Percentiles rank a stretch among this genome's conserved stretches.
These are phyloP conservation scores for Saturnispora sekii DNA, from an alignment of 805 yeast species.

Conservation along the genomic window DNA sequence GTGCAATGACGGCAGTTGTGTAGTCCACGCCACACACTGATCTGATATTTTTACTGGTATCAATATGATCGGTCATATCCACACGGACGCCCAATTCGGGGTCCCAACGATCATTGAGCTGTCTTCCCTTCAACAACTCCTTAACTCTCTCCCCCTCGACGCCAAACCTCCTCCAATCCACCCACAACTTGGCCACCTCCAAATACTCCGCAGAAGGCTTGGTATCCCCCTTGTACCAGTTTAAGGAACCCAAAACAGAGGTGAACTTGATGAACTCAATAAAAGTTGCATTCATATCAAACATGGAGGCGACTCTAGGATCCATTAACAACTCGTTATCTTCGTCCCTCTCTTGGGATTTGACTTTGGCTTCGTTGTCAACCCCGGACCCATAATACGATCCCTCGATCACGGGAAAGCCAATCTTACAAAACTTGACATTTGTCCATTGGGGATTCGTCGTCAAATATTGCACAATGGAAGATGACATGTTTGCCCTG, in stretches of 20 bases:
- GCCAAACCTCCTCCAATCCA: conserved; percentile 26
- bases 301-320: conserved; percentile 21
- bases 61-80: background rate
- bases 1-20: conserved; percentile 9
- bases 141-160: conserved; percentile 14
- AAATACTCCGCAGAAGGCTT: conserved; percentile 11
- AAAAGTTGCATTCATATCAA: conserved; percentile 24
- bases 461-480: conserved; percentile 17
- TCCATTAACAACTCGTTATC: conserved; percentile 18
- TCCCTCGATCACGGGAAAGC: conserved; percentile 18
- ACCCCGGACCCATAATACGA: conserved; percentile 4
- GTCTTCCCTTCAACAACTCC: conserved; percentile 6
- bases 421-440: conserved; percentile 18
- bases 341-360: background rate
- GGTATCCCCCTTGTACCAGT: conserved; percentile 4
- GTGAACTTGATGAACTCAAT: conserved; percentile 20
- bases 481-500: conserved; percentile 14
- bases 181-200: conserved; percentile 20
- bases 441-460: conserved; percentile 19
- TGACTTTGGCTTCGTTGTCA: background rate
- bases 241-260: conserved; percentile 9
- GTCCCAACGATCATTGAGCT: conserved; percentile 7
- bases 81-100: conserved; percentile 6
- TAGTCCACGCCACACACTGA: conserved; percentile 10
- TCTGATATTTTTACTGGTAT: background rate